phyloP scores from a whole-genome alignment of 306 rosid genomes.

The Senna siamea region DNA sequence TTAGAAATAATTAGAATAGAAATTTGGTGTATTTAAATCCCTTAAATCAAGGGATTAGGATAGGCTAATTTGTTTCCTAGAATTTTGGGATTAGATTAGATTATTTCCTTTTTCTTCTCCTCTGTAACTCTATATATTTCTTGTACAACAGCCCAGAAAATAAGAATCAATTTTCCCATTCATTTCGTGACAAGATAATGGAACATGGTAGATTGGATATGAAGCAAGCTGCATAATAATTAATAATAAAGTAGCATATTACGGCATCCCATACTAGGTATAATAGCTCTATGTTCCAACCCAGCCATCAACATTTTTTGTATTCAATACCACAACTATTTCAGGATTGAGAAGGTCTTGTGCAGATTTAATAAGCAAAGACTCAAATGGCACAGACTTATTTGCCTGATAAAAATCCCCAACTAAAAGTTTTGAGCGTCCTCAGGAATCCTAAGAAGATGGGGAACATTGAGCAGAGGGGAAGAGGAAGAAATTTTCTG shows the following conservation, averaged over 20 bases:
- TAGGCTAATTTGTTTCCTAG: no score
- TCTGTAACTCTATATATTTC: no score
- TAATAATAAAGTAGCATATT: not conserved
- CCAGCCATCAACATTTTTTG: not conserved
- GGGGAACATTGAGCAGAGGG: not conserved
- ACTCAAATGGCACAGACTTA: conserved; percentile 1
- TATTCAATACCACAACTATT: not conserved
- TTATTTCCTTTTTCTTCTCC: no score
- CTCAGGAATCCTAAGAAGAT: not conserved
- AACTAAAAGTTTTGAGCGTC: conserved; percentile 3
- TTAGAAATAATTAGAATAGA: no score
- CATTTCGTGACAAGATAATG: no score
- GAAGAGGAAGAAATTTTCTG: not conserved
- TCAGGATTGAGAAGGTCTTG: not conserved
- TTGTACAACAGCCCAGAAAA: no score
- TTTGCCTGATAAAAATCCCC: not conserved
- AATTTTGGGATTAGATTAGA: no score
- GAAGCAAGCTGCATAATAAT: conserved; percentile 21
- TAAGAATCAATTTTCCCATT: no score
- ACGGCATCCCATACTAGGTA: not conserved
- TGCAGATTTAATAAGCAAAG: not conserved
- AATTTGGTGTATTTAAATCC: no score
- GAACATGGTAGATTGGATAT: not conserved
- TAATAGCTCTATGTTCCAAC: not conserved
- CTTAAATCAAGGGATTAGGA: no score